phyloP scores from a whole-genome alignment of 495 filamentous ascomycete genomes.

The Wilcoxina mikolae region DNA sequence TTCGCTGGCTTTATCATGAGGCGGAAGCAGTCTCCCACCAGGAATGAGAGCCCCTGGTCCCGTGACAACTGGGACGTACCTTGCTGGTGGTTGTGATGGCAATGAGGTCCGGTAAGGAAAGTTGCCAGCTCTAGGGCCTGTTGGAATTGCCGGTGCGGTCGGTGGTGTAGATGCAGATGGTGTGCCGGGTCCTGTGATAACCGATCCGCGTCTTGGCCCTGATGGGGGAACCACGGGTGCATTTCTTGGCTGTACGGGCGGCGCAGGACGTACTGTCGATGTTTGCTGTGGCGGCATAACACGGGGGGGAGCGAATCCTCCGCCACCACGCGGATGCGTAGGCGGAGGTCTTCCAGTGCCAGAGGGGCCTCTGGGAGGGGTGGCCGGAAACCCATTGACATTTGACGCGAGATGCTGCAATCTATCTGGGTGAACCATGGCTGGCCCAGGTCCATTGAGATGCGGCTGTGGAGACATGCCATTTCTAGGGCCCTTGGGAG shows the following conservation, averaged over 20 bases:
- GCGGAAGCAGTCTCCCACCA: constrained; percentile 22
- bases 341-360: constrained; percentile 11
- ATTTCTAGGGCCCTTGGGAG: constrained; percentile 22
- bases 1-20: constrained; percentile 25
- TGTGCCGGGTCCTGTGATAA: constrained; percentile 8
- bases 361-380: constrained; percentile 14
- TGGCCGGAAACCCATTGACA: no score
- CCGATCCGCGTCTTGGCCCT: constrained; percentile 20
- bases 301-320: constrained; percentile 11
- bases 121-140: constrained; percentile 26
- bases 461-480: constrained; percentile 14
- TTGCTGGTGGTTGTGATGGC: constrained; percentile 8
- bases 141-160: constrained; percentile 18
- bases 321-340: constrained; percentile 14
- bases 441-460: constrained; percentile 7
- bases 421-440: constrained; percentile 18
- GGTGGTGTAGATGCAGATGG: constrained; percentile 7
- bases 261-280: constrained; percentile 11
- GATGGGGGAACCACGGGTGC: constrained; percentile 14
- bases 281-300: neutral
- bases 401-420: constrained; percentile 22
- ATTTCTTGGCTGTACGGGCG: constrained; percentile 14
- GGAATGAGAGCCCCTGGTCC: constrained; percentile 24
- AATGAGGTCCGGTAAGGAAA: constrained; percentile 27
- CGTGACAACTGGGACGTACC: constrained; percentile 2